Percentiles rank a stretch among this genome's conserved stretches.
Conservation (phyloP, 306 rosid species). For the peach (Prunus persica) region Prunus_persica_NCBIv2 NC_034013.1:14049001-14049500, state of each 20-base stretch:
- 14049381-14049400: too few relatives aligned
- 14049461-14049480: too few relatives aligned
- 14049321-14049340: too few relatives aligned
- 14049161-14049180: not conserved
- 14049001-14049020: not conserved
- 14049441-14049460: too few relatives aligned
- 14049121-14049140: conserved; percentile 37
- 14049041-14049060: conserved; percentile 1
- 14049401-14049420: too few relatives aligned
- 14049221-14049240: not conserved
- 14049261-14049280: not conserved
- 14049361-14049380: too few relatives aligned
- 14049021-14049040: not conserved
- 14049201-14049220: conserved; percentile 36
- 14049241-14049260: not conserved
- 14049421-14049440: too few relatives aligned
- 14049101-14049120: conserved; percentile 11
- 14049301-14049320: not conserved
- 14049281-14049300: too few relatives aligned
- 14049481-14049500: too few relatives aligned
- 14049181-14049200: not conserved
- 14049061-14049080: not conserved
- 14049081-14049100: not conserved
- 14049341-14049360: too few relatives aligned
- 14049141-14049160: not conserved